Base-by-base conservation (phyloP, 176 grass and related monocot species). In the Ensete glaucum region DNA sequence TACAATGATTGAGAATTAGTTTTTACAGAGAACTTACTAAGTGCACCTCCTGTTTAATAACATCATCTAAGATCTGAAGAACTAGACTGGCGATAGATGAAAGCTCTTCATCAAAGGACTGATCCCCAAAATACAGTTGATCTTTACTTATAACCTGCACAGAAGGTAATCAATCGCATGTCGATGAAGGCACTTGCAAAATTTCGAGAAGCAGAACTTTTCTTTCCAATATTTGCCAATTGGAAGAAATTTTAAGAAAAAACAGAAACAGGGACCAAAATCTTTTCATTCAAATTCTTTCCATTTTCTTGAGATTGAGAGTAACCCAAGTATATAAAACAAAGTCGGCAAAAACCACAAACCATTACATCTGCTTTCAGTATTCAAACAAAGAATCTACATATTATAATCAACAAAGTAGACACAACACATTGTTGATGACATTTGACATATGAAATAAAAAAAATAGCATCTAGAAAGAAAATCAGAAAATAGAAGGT, bases 51-150 rank as follows among this genome's bases (percentile, higher is more conserved):
- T 77, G n/a, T 52, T 25, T 51, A 27, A 77, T 77, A 9, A 52
- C 49, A 66, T 77, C 60, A 66, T 77, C 75, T 5, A 77, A 48
- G 43, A 52, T 66, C 34, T 66, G 75, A 65, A 66, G 59, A 53
- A 62, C 48, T 11, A 53, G 49, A 77, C n/a, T 66, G 75, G 75
- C 50, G 1, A 66, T 9, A 11, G 75, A 77, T 77, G 75, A 51
- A 65, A 77, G 75, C 21, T 77, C 75, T 65, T 77, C 16, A 59
- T 27, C 14, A 50, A 26, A 77, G 43, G 75, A 52, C 1, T 6
- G 14, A 16, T 77, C 60, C 66, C 75, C 75, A 65, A 52, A 74
- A 58, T 53, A 74, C 2, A 74, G 53, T 19, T n/a, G 72, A 26
- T 9, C 21, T 11, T 56, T 48, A 34, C 54, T 34, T n/a, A 12